These are phyloP conservation scores for Tylopilus subfusipes DNA, from an alignment of 768 basidiomycete genomes.

Conservation along the genomic window DNA sequence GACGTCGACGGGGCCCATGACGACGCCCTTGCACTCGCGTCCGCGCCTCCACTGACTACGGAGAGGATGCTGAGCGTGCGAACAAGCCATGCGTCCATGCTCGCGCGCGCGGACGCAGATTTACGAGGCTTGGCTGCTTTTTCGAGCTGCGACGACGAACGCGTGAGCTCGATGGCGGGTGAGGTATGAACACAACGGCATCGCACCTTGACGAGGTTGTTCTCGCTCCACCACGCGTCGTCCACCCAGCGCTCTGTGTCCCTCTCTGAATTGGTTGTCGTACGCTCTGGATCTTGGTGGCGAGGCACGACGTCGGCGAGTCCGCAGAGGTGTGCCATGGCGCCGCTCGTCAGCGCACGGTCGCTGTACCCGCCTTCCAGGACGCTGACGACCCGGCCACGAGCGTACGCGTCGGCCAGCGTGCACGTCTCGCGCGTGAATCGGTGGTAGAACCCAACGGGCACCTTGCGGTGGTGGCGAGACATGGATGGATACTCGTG, in stretches of 20 bases:
- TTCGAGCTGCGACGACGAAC: slow-evolving; percentile 48
- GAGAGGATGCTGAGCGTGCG: slow-evolving; percentile 39
- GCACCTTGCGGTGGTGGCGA: slow-evolving; percentile 85
- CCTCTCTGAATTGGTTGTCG: not conserved
- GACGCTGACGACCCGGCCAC: slow-evolving; percentile 76
- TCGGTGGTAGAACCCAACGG: slow-evolving; percentile 77
- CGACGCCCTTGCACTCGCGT: not conserved
- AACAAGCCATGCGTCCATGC: slow-evolving; percentile 54
- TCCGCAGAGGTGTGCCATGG: slow-evolving; percentile 78
- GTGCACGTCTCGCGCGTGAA: slow-evolving; percentile 70
- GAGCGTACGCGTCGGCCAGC: slow-evolving; percentile 63
- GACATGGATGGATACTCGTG: slow-evolving; percentile 92
- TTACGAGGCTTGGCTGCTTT: slow-evolving; percentile 59
- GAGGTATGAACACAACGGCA: not conserved
- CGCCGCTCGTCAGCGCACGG: slow-evolving; percentile 77
- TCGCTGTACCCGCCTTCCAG: slow-evolving; percentile 97
- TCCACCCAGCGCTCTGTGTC: slow-evolving; percentile 30
- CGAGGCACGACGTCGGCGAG: slow-evolving; percentile 38
- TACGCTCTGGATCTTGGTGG: not conserved
- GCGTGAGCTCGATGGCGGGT: not conserved
- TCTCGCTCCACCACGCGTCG: slow-evolving; percentile 59
- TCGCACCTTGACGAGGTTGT: slow-evolving; percentile 56
- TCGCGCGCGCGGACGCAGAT: slow-evolving; percentile 33
- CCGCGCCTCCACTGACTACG: slow-evolving; percentile 3
- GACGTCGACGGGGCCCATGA: slow-evolving; percentile 34